Conservation (phyloP, 2,329 filamentous ascomycete species). For the Claviceps humidiphila region DNA sequence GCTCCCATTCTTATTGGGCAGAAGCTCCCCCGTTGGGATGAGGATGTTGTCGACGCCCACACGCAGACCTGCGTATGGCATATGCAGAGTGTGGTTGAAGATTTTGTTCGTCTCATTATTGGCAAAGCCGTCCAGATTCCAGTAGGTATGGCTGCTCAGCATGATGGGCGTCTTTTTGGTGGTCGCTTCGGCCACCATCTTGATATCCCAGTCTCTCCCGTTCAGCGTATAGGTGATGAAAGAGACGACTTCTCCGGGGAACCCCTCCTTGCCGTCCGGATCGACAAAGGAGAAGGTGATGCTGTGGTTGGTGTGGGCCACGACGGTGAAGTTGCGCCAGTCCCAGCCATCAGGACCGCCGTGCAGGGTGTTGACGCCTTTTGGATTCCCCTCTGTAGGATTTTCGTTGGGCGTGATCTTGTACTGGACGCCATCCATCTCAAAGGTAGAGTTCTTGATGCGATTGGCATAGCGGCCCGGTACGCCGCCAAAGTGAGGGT, state of each 20-base stretch:
- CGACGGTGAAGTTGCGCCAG: conserved; percentile 64
- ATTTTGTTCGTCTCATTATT: conserved; percentile 54
- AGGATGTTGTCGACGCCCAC: conserved; percentile 57
- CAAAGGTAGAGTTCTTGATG: conserved; percentile 64
- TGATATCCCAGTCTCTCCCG: conserved; percentile 56
- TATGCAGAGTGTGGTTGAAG: conserved; percentile 58
- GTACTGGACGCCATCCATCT: conserved; percentile 49
- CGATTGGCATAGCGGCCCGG: conserved; percentile 71
- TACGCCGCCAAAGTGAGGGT: conserved; percentile 60
- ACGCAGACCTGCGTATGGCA: conserved; percentile 61
- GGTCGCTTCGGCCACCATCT: conserved; percentile 56
- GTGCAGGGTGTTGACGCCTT: conserved; percentile 52
- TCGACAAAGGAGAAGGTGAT: conserved; percentile 69
- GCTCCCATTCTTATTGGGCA: conserved; percentile 51
- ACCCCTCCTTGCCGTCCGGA: conserved; percentile 59
- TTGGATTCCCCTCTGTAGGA: conserved; percentile 32
- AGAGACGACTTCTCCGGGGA: conserved; percentile 64
- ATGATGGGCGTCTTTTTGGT: conserved; percentile 73
- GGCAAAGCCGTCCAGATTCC: conserved; percentile 70
- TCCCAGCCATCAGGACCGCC: conserved; percentile 63
- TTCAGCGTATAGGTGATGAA: conserved; percentile 61
- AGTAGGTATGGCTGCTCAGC: conserved; percentile 63
- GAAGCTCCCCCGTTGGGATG: conserved; percentile 63
- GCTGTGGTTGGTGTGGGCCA: conserved; percentile 49
- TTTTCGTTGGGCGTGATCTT: conserved; percentile 52